Percentiles rank a stretch among this genome's conserved stretches.
Evolutionary conservation across 495 filamentous ascomycete species (phyloP).

Genomic region (Xylaria bambusicola): DNA sequence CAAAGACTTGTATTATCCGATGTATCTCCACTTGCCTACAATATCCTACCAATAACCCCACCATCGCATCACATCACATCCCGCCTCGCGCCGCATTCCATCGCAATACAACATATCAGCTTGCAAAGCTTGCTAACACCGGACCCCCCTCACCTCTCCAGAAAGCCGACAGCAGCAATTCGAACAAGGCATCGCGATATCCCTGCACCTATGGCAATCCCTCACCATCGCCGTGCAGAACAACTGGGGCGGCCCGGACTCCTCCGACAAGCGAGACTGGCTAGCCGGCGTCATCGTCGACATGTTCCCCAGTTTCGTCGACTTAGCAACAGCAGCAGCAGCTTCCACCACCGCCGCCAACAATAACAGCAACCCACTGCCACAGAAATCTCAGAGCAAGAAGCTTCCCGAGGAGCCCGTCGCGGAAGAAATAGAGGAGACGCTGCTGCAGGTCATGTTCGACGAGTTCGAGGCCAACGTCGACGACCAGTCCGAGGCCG

Average conservation of each 20-base stretch:
- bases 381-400: slow-evolving; percentile 16
- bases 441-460: slow-evolving; percentile 84
- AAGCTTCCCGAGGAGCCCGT: slow-evolving; percentile 63
- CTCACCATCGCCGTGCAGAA: slow-evolving; percentile 85
- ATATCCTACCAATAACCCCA: slow-evolving; percentile 5
- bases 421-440: slow-evolving; percentile 77
- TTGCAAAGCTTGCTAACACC: slow-evolving; percentile 28
- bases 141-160: slow-evolving; percentile 47
- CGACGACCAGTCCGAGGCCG: slow-evolving; percentile 81
- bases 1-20: no score
- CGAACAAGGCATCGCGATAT: slow-evolving; percentile 78
- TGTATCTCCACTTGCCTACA: no score
- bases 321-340: slow-evolving; percentile 47
- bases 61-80: no score
- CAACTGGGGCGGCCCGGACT: slow-evolving; percentile 85
- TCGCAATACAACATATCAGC: not conserved
- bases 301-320: slow-evolving; percentile 57
- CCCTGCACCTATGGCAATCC: slow-evolving; percentile 80
- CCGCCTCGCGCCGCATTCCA: no score
- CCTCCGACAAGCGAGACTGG: slow-evolving; percentile 90
- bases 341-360: not conserved
- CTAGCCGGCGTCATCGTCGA: slow-evolving; percentile 88
- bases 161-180: slow-evolving; percentile 72
- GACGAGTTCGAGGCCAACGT: slow-evolving; percentile 93
- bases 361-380: no score